Conservation (phyloP, 768 basidiomycete species). For the Suillus brevipes region DNA sequence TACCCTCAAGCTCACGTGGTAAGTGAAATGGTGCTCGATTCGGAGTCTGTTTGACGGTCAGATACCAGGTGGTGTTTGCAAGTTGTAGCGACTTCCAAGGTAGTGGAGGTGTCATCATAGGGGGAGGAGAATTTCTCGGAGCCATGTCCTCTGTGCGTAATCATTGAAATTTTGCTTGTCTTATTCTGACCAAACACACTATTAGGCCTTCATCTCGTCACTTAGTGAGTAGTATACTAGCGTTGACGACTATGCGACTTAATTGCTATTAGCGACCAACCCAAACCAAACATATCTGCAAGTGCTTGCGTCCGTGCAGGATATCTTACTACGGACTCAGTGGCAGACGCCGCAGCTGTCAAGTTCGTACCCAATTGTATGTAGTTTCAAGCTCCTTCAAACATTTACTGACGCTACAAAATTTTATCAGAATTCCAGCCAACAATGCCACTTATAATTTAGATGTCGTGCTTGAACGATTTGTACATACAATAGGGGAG, state of each 20-base stretch:
- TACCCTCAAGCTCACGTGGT: background rate
- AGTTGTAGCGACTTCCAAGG: background rate
- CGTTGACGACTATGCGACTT: constrained; percentile 1
- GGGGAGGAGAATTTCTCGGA: constrained; percentile 5
- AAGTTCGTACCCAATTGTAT: background rate
- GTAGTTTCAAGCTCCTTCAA: background rate
- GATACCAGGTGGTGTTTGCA: background rate
- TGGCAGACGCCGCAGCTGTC: constrained; percentile 4
- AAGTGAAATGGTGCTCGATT: background rate
- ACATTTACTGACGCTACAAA: background rate
- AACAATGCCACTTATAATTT: background rate
- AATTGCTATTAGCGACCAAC: background rate
- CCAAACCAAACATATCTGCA: background rate
- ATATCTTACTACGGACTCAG: background rate
- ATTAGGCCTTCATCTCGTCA: constrained; percentile 3
- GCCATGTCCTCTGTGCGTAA: constrained; percentile 5
- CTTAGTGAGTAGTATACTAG: background rate
- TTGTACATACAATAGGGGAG: background rate
- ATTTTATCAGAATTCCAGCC: background rate
- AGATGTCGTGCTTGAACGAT: background rate
- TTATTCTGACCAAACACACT: background rate
- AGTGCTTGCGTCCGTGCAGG: background rate
- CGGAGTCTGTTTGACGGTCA: background rate
- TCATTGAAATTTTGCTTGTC: no score
- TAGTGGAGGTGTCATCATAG: constrained; percentile 1